Evolutionary conservation across 352 stramenopile genomes (phyloP).

Genomic region (Globisporangium yorkense): DNA sequence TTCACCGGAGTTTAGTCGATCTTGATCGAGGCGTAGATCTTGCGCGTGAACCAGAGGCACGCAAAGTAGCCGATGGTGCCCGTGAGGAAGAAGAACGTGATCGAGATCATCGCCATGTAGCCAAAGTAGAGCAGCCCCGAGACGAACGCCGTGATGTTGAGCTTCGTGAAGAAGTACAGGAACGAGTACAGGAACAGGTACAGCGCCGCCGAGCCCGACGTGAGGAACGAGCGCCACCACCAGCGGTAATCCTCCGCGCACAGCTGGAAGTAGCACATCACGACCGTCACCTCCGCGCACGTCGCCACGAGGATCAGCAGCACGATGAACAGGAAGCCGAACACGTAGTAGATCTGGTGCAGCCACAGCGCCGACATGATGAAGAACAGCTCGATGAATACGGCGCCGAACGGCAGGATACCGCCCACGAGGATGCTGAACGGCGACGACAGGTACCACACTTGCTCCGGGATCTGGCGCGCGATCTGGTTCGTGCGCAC

Average conservation of each 20-base stretch:
- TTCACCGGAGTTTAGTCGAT: constrained; percentile 64
- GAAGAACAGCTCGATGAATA: constrained; percentile 99
- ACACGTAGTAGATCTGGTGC: constrained; percentile 99
- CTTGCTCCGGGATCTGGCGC: constrained; percentile 90
- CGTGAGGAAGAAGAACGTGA: constrained; percentile 97
- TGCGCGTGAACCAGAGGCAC: constrained; percentile 98
- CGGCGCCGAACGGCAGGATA: constrained; percentile 98
- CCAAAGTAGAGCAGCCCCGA: constrained; percentile 98
- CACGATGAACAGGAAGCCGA: constrained; percentile 99
- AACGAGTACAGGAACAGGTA: constrained; percentile 99
- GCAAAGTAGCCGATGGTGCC: constrained; percentile 96
- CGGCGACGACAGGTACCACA: constrained; percentile 94
- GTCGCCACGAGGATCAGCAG: constrained; percentile 97
- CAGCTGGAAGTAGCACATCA: constrained; percentile 99
- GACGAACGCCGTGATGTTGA: constrained; percentile 95
- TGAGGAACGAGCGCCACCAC: constrained; percentile 97
- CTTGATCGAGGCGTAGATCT: constrained; percentile 97
- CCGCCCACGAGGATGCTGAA: constrained; percentile 96
- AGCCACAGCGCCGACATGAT: constrained; percentile 99
- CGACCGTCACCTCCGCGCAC: constrained; percentile 98
- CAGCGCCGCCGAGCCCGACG: constrained; percentile 92
- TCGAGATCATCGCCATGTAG: constrained; percentile 98
- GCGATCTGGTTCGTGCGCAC: constrained; percentile 89
- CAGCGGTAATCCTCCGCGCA: constrained; percentile 99
- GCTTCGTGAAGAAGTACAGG: constrained; percentile 97